Conservation (phyloP, 208 protist species). For the Leishmania gerbilli region DNA sequence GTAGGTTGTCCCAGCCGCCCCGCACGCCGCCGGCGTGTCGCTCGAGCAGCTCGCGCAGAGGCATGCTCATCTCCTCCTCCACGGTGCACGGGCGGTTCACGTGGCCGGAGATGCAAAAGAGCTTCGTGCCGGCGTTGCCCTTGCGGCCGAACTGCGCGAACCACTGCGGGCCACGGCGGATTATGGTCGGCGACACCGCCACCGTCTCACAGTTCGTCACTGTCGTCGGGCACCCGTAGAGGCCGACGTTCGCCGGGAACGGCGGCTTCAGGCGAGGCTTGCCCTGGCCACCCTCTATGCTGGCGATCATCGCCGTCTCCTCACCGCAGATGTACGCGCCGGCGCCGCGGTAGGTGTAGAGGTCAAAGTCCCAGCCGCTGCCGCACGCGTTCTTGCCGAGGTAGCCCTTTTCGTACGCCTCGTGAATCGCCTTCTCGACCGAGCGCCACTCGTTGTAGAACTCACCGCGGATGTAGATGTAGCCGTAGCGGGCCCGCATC, state of each 20-base stretch:
- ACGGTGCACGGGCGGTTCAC: conserved; percentile 99
- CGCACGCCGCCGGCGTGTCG: conserved; percentile 96
- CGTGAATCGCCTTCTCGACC: conserved; percentile 95
- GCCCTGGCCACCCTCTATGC: conserved; percentile 96
- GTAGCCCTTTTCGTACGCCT: conserved; percentile 96
- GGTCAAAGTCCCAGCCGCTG: conserved; percentile 98
- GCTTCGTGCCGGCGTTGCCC: conserved; percentile 98
- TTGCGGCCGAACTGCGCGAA: conserved; percentile 97
- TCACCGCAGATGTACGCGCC: conserved; percentile 99
- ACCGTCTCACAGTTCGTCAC: conserved; percentile 99
- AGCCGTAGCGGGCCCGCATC: conserved; percentile 97
- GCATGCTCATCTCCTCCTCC: conserved; percentile 99
- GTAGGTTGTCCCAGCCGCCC: conserved; percentile 99
- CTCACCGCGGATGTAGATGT: conserved; percentile 99
- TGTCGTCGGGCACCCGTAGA: conserved; percentile 99
- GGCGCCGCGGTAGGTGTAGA: conserved; percentile 97
- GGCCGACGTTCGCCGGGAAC: conserved; percentile 98
- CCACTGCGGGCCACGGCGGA: conserved; percentile 93
- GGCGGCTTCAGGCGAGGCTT: conserved; percentile 99
- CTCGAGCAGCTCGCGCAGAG: conserved; percentile 97
- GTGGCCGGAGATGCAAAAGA: conserved; percentile 98
- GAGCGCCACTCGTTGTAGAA: conserved; percentile 96
- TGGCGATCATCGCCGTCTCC: conserved; percentile 98
- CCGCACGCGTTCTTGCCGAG: conserved; percentile 98
- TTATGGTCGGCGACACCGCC: conserved; percentile 96